These are phyloP conservation scores for Ensete glaucum DNA, from an alignment of 176 grass and related monocot species.

Conservation along the genomic window DNA sequence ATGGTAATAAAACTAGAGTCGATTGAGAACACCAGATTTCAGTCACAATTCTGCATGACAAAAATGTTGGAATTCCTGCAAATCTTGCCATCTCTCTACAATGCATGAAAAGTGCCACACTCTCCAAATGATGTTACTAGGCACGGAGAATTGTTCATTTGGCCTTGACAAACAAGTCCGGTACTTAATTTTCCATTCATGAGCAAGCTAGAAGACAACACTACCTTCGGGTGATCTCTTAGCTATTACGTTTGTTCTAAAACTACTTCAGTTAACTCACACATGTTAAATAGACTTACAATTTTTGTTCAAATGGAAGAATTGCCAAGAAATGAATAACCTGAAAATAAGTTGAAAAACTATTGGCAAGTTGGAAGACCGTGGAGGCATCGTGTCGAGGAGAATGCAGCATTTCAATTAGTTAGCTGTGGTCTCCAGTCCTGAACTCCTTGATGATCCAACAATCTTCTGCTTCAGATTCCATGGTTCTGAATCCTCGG, in stretches of 20 bases:
- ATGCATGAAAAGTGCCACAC: no score
- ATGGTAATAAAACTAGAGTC: no score
- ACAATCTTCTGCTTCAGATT: neutral
- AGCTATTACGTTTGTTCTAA: neutral
- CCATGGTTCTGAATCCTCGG: neutral
- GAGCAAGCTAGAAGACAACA: neutral
- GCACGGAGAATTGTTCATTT: no score
- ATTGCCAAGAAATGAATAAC: neutral
- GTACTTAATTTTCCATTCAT: no score
- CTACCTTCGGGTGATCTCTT: neutral
- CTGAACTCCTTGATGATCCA: neutral
- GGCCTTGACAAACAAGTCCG: no score
- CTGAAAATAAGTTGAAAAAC: neutral
- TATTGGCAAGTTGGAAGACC: neutral
- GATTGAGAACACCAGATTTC: no score
- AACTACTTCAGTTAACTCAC: neutral
- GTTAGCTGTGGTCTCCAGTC: neutral
- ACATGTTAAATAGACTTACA: neutral
- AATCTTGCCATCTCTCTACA: no score
- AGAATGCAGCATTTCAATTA: neutral
- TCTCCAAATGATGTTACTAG: no score
- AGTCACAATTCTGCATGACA: no score
- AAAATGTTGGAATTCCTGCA: no score
- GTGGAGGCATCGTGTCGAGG: no score
- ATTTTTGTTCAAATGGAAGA: neutral